phyloP scores from a whole-genome alignment of 2,329 filamentous ascomycete species.

The Fusarium hainanense region DNA sequence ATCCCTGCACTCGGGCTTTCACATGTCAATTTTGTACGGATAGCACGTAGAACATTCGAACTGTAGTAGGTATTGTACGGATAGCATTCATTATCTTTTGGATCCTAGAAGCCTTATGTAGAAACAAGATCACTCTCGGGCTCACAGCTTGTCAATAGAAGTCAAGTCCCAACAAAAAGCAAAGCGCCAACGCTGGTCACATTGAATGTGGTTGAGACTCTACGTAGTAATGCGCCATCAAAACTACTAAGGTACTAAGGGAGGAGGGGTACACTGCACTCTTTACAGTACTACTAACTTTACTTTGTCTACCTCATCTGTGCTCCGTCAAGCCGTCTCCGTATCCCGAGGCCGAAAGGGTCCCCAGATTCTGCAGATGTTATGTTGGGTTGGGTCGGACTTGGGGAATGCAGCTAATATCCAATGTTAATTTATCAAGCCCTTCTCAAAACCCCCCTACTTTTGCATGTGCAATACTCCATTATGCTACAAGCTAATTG shows the following conservation, averaged over 20 bases:
- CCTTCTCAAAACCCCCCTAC: constrained; percentile 5
- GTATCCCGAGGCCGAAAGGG: constrained; percentile 36
- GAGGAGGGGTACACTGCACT: constrained; percentile 3
- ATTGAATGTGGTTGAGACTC: constrained; percentile 32
- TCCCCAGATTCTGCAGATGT: constrained; percentile 11
- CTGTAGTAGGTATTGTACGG: background rate
- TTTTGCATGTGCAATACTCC: constrained; percentile 3
- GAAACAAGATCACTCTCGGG: background rate
- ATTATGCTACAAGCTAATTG: background rate
- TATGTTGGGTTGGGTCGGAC: constrained; percentile 36
- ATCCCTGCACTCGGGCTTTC: constrained; percentile 26
- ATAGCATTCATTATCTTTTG: constrained; percentile 1
- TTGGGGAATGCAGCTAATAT: background rate
- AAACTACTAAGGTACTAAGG: background rate
- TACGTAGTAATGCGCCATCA: constrained; percentile 6
- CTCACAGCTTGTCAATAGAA: background rate
- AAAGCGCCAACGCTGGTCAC: background rate
- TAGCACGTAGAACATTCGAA: background rate
- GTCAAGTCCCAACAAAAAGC: constrained; percentile 35
- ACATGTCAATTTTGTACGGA: constrained; percentile 23
- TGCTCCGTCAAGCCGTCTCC: background rate
- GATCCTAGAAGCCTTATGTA: background rate
- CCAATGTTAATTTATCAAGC: background rate
- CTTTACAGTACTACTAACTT: background rate
- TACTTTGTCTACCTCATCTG: background rate